These are phyloP conservation scores for Puccinia coronata DNA, from an alignment of 1,284 basidiomycete genomes.

Conservation along the genomic window DNA sequence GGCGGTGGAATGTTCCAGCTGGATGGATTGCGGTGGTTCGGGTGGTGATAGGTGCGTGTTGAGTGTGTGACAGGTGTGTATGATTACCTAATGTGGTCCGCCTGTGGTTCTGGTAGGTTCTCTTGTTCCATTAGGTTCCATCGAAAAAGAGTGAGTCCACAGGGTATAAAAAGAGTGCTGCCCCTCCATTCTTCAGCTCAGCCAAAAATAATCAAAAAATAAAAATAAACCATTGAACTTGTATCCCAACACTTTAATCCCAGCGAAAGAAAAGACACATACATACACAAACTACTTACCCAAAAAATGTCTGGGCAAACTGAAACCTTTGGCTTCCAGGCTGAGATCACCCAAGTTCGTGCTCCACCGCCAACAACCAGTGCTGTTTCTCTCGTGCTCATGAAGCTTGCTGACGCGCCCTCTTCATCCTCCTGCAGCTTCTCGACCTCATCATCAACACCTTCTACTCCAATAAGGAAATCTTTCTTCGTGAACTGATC, in stretches of 20 bases:
- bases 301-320: constrained; percentile 46
- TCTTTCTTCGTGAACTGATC: constrained; percentile 93
- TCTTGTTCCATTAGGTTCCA: neutral
- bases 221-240: too few species aligned
- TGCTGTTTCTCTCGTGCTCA: too few species aligned
- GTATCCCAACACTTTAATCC: too few species aligned
- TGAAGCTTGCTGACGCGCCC: constrained; percentile 61
- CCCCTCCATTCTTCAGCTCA: too few species aligned
- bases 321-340: constrained; percentile 69
- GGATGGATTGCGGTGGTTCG: neutral
- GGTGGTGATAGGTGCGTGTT: neutral
- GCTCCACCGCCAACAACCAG: neutral
- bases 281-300: too few species aligned
- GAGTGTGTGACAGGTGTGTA: neutral
- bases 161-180: too few species aligned
- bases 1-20: too few species aligned
- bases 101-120: constrained; percentile 6
- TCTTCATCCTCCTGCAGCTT: constrained; percentile 52
- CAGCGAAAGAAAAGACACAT: too few species aligned
- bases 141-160: too few species aligned
- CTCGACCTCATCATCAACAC: constrained; percentile 86
- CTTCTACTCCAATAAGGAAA: constrained; percentile 98
- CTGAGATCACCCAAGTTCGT: constrained; percentile 81
- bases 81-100: constrained; percentile 1
- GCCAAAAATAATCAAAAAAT: neutral